phyloP scores from a whole-genome alignment of 164 flowering plant genomes.

The Tetrastigma voinierianum region DNA sequence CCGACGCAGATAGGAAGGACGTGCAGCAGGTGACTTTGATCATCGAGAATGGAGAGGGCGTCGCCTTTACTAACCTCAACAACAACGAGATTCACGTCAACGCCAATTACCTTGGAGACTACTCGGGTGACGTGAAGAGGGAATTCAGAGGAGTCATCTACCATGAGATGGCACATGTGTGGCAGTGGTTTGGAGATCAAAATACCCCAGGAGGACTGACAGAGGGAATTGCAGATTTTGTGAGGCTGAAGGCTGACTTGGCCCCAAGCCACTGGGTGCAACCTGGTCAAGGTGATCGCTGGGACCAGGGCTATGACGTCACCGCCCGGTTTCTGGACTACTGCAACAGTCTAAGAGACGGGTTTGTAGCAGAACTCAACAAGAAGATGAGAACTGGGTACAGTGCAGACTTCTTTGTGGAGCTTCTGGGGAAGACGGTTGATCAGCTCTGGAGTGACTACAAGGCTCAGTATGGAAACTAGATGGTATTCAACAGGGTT shows the following conservation, averaged over 20 bases:
- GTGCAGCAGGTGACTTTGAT: constrained; percentile 8
- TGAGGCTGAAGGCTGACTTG: constrained; percentile 20
- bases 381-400: constrained; percentile 56
- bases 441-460: constrained; percentile 70
- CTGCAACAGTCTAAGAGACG: constrained; percentile 41
- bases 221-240: constrained; percentile 38
- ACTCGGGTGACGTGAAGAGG: constrained; percentile 23
- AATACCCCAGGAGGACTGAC: constrained; percentile 25
- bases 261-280: constrained; percentile 22
- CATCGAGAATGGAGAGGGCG: constrained; percentile 20
- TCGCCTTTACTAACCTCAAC: constrained; percentile 10
- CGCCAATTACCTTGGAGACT: constrained; percentile 11
- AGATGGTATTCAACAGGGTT: background rate
- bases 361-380: constrained; percentile 66
- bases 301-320: constrained; percentile 35
- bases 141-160: constrained; percentile 25
- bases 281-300: constrained; percentile 21
- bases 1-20: constrained; percentile 16
- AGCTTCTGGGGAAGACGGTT: constrained; percentile 56
- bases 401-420: constrained; percentile 39
- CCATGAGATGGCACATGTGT: constrained; percentile 34
- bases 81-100: constrained; percentile 24
- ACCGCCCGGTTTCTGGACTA: constrained; percentile 60
- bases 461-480: constrained; percentile 48
- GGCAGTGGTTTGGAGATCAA: constrained; percentile 33